Evolutionary conservation across 1,139 yeast species (phyloP), one percentile per base, ranked within the genome.

Genomic region (Wickerhamomyces sp.): DNA sequence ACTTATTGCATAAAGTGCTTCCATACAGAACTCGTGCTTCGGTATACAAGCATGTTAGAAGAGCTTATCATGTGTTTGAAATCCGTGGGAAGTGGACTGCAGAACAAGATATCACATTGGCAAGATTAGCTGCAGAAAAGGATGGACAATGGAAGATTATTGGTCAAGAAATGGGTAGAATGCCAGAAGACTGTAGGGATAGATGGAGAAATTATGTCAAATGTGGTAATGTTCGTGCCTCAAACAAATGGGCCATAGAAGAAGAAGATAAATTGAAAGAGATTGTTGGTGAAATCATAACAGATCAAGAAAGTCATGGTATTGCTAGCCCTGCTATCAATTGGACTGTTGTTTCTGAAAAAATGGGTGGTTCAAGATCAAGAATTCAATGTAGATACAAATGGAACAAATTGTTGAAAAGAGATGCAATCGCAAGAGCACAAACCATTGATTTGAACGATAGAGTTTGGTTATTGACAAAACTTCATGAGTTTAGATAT

Each of bases 141-240:
- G 87, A 82, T 47, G 89, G 93, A 13, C 88, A 84, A 59, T 90
- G 97, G 97, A 86, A 87, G 55, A 73, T 74, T 39, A 85, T 90
- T 51, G 96, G 96, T 3, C 75, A 75, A 45, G 67, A 73, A 9
- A 71, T 90, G 79, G 88, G 88, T 11, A 76, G 98, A 58, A 91
- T 91, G 98, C 97, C 98, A 0, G 98, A 91, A 60, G 98, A 91
- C 67, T 90, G 97, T 63, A 76, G 98, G 54, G 98, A 91, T 62
- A 74, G 98, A 53, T 91, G 96, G 96, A 76, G 98, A 64, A 91
- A 91, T 64, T 91, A 91, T 60, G 85, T 90, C 50, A 90, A 90
- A 63, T 90, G 97, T 68, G 97, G 97, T 30, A 72, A 71, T 14
- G 78, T 78, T 47, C 72, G 97, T 52, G 78, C 80, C 14, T 76